Evolutionary conservation across 495 filamentous ascomycete species (phyloP).

Genomic region (Aspergillus cristatus): DNA sequence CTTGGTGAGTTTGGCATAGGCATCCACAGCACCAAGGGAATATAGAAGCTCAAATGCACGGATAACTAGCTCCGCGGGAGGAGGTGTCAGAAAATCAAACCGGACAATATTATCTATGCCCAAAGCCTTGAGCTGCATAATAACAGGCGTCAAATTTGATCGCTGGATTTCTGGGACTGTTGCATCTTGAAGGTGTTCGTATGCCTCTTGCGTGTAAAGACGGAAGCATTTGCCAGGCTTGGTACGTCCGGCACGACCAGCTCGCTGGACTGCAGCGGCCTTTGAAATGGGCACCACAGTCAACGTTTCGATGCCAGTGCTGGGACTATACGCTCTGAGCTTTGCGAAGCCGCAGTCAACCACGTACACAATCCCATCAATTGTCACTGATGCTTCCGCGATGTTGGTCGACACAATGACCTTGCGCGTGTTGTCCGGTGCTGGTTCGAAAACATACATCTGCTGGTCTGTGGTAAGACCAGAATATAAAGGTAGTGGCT

Average conservation of each 20-base stretch:
- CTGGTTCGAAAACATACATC: conserved; percentile 82
- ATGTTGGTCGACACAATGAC: conserved; percentile 95
- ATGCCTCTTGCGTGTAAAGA: conserved; percentile 76
- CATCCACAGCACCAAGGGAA: conserved; percentile 80
- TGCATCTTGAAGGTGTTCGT: conserved; percentile 57
- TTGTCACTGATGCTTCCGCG: conserved; percentile 90
- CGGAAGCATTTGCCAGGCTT: conserved; percentile 93
- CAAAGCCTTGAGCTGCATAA: conserved; percentile 91
- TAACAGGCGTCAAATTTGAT: conserved; percentile 80
- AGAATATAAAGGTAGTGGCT: conserved; percentile 80
- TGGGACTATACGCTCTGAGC: conserved; percentile 77
- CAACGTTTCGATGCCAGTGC: conserved; percentile 81
- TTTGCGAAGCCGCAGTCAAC: conserved; percentile 92
- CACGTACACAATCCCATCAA: conserved; percentile 88
- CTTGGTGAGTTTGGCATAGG: conserved; percentile 83
- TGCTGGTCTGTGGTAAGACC: conserved; percentile 85
- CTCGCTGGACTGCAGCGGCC: conserved; percentile 85
- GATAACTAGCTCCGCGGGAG: conserved; percentile 78
- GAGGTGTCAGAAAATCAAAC: conserved; percentile 83
- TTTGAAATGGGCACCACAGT: conserved; percentile 85
- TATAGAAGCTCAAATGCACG: conserved; percentile 85
- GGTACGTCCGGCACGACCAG: conserved; percentile 85
- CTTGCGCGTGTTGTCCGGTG: conserved; percentile 79
- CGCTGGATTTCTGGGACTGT: conserved; percentile 89
- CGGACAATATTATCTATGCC: conserved; percentile 93